phyloP scores from a whole-genome alignment of 768 basidiomycete genomes.

The Amanita subjunquillea region DNA sequence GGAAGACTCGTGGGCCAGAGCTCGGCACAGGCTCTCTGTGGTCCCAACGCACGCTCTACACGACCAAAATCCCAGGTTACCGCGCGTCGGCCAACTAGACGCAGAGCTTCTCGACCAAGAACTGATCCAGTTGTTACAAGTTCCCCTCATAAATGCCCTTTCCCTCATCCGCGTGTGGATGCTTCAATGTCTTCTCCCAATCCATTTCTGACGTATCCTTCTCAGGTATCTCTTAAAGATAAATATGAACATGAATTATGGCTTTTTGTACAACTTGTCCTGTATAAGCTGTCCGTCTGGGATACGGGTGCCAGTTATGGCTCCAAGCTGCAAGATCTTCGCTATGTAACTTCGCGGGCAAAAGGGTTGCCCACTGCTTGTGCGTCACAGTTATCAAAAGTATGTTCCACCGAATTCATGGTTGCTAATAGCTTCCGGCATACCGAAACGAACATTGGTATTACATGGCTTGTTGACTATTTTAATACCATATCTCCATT shows the following conservation, averaged over 20 bases:
- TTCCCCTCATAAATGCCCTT: conserved; percentile 70
- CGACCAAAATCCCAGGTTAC: conserved; percentile 33
- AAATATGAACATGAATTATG: conserved; percentile 68
- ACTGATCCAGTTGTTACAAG: conserved; percentile 68
- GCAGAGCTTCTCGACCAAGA: conserved; percentile 86
- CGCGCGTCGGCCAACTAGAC: conserved; percentile 87
- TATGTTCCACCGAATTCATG: conserved; percentile 6
- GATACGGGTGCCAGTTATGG: conserved; percentile 74
- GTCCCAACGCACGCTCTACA: conserved; percentile 31
- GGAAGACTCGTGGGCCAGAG: conserved; percentile 57
- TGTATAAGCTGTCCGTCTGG: conserved; percentile 84
- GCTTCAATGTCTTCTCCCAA: background rate
- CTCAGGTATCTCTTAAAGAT: conserved; percentile 45
- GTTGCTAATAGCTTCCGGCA: conserved; percentile 41
- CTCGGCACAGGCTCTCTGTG: conserved; percentile 41
- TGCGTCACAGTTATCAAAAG: conserved; percentile 18
- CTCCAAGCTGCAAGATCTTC: conserved; percentile 70
- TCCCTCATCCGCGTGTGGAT: conserved; percentile 52
- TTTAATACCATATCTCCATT: conserved; percentile 69
- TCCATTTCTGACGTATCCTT: conserved; percentile 7
- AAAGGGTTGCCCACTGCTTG: conserved; percentile 18
- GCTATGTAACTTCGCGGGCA: conserved; percentile 32
- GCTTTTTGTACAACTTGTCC: conserved; percentile 55
- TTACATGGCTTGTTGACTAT: conserved; percentile 67
- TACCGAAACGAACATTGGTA: conserved; percentile 51